Evolutionary conservation across 2,329 filamentous ascomycete genomes (phyloP), one percentile per base, ranked within the genome.

Genomic region (Aspergillus luchuensis): DNA sequence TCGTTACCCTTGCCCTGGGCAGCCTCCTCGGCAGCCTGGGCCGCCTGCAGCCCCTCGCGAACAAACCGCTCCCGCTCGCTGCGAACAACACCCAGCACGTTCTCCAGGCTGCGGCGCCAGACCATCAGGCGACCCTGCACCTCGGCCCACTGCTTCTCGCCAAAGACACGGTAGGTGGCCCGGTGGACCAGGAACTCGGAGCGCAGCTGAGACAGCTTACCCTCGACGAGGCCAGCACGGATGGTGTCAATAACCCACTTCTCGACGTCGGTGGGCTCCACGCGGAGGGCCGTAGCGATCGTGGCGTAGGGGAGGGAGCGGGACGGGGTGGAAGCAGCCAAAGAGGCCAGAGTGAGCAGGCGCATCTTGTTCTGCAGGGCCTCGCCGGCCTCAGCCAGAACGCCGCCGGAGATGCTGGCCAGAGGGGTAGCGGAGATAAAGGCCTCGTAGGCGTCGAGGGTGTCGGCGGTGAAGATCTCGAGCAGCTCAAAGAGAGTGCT

Each of bases 221-320:
- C 95, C 82, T 99, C 95, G 56, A 99, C 91, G 39, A 99, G 87
- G 36, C 93, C 92, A 51, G 93, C 92, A 68, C 95, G 91, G 80
- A 99, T 97, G 69, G 96, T 93, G 77, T 99, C 95, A 72, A 99
- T 99, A 68, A 96, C 92, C 95, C 95, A 99, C 85, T 94, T 90
- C 84, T 99, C 95, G 45, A 98, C 92, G 65, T 98, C 92, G 66
- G 91, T 88, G 50, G 81, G 74, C 49, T 91, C 88, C 58, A 99
- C 88, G 78, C 95, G 90, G 50, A 99, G 87, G 5, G 92, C 90
- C 74, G 89, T 89, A 66, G 90, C 87, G 74, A 99, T 97, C 72
- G 86, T 86, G 67, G 85, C 84, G 80, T 99, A 99, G 63, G 94
- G 89, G 56, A 99, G 89, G 72, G 95, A 92, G 72, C 94, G 91